Evolutionary conservation across 208 protist genomes (phyloP), one percentile per base, ranked within the genome.

Genomic region (Cochliopodium minus): DNA sequence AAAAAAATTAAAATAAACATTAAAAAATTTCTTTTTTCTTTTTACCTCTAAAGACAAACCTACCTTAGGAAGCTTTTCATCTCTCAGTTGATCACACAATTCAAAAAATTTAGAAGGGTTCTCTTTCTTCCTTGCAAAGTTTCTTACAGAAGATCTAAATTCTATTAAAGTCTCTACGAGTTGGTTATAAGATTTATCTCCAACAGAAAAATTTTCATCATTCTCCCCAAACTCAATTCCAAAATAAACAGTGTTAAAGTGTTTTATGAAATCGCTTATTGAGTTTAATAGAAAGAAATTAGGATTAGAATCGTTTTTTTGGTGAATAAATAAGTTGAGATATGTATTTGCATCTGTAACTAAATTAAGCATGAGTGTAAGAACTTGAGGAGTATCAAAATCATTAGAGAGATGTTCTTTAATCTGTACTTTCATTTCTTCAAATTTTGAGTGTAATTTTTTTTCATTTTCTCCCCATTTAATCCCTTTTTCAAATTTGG

Each of bases 221-320:
- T 50, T 69, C 9, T 93, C 68, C 50, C 90, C 88, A 47, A 94
- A 90, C 1, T n/a, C n/a, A n/a, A n/a, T n/a, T n/a, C n/a, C n/a
- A n/a, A n/a, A n/a, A n/a, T n/a, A n/a, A n/a, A n/a, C n/a, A n/a
- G n/a, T n/a, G n/a, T n/a, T n/a, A n/a, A n/a, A n/a, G n/a, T n/a
- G n/a, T n/a, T n/a, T n/a, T n/a, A n/a, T n/a, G n/a, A n/a, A n/a
- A n/a, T n/a, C n/a, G n/a, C n/a, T n/a, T n/a, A n/a, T n/a, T n/a
- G n/a, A n/a, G n/a, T n/a, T n/a, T n/a, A n/a, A n/a, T n/a, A n/a
- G n/a, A n/a, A n/a, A n/a, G n/a, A n/a, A n/a, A n/a, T n/a, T n/a
- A n/a, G n/a, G n/a, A n/a, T n/a, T n/a, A n/a, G n/a, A n/a, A n/a
- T n/a, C n/a, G n/a, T n/a, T n/a, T n/a, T n/a, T n/a, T n/a, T n/a